These are phyloP conservation scores for Chaetomium olivaceum DNA, from an alignment of 2,329 filamentous ascomycete genomes.

Conservation along the genomic window DNA sequence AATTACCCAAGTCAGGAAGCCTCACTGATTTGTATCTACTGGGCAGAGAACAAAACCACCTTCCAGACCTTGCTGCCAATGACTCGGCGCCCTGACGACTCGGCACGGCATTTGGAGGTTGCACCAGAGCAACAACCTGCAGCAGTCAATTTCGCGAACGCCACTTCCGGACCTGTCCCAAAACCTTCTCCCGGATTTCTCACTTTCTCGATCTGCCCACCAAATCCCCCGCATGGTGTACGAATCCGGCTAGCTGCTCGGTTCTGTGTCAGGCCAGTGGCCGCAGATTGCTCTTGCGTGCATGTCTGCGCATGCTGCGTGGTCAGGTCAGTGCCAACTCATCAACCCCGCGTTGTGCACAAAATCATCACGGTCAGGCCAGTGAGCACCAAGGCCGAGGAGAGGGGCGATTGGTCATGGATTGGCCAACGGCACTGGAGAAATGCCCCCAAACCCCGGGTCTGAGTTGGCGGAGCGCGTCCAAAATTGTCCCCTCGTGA, in stretches of 20 bases:
- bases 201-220: not conserved
- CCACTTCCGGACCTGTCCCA: slow-evolving; percentile 15
- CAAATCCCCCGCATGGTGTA: not conserved
- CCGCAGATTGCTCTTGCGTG: not conserved
- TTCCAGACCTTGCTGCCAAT: not conserved
- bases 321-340: slow-evolving; percentile 34
- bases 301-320: slow-evolving; percentile 24
- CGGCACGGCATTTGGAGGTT: slow-evolving; percentile 22
- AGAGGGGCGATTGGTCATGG: slow-evolving; percentile 21
- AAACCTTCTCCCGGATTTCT: not conserved
- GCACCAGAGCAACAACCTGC: slow-evolving; percentile 13
- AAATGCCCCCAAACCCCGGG: not conserved
- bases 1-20: not conserved
- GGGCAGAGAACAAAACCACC: not conserved
- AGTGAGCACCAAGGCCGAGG: not conserved
- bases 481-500: slow-evolving; percentile 6
- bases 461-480: slow-evolving; percentile 29
- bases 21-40: not conserved
- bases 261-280: not conserved
- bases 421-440: slow-evolving; percentile 18
- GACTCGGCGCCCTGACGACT: not conserved
- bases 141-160: slow-evolving; percentile 22
- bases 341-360: slow-evolving; percentile 27
- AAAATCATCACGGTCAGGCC: slow-evolving; percentile 27
- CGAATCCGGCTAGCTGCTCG: slow-evolving; percentile 1